Percentiles rank a stretch among this genome's conserved stretches.
phyloP scores from a whole-genome alignment of 2,329 filamentous ascomycete species.

The Pseudogymnoascus sp. region DNA sequence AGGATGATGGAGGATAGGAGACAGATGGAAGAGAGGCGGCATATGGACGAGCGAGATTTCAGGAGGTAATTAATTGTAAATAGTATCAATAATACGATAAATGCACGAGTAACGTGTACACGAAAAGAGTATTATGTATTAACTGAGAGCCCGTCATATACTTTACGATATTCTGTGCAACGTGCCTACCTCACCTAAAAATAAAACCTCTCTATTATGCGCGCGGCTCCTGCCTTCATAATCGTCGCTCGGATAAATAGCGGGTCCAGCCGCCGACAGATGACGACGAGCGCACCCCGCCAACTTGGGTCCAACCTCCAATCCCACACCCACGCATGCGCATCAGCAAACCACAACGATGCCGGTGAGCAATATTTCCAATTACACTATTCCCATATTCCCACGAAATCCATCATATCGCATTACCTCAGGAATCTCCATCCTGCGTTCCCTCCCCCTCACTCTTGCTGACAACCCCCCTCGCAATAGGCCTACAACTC shows the following conservation, averaged over 20 bases:
- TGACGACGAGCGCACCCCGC: slow-evolving; percentile 5
- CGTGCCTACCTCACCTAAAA: background rate
- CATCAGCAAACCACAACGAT: slow-evolving; percentile 8
- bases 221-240: background rate
- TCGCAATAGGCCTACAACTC: slow-evolving; percentile 80
- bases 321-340: background rate
- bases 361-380: background rate
- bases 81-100: slow-evolving; percentile 7
- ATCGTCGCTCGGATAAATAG: background rate
- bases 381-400: background rate
- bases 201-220: background rate
- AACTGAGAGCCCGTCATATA: background rate
- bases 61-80: slow-evolving; percentile 8
- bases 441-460: background rate
- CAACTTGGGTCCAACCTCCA: slow-evolving; percentile 2
- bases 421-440: background rate
- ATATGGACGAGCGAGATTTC: slow-evolving; percentile 4
- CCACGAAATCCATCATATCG: background rate
- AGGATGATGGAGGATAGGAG: slow-evolving; percentile 8
- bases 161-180: background rate
- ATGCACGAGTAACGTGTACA: background rate
- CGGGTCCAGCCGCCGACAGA: slow-evolving; percentile 7
- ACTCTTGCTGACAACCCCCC: background rate
- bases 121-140: background rate
- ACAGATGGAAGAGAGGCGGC: background rate